A percentile compares a stretch with the other conserved stretches of the same genome.
phyloP scores from a whole-genome alignment of 768 basidiomycete genomes.

The Calocera viscosa region DNA sequence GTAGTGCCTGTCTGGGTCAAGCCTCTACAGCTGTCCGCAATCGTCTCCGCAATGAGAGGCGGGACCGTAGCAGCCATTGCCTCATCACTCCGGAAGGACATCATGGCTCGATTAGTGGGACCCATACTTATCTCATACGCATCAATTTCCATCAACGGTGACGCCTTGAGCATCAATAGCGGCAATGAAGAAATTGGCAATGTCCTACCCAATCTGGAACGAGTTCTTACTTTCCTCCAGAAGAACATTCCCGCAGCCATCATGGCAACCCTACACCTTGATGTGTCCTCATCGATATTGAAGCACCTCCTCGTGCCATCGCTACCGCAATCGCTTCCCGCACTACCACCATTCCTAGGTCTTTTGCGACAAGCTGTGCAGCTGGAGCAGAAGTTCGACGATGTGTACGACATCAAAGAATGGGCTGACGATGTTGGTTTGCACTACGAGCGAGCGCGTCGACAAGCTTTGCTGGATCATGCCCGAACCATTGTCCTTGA shows the following conservation, averaged over 20 bases:
- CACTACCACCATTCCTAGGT: slow-evolving; percentile 49
- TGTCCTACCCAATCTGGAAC: slow-evolving; percentile 43
- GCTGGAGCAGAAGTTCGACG: slow-evolving; percentile 47
- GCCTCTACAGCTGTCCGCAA: slow-evolving; percentile 8
- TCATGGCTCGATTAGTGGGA: slow-evolving; percentile 21
- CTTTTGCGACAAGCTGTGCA: slow-evolving; percentile 44
- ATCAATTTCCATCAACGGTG: slow-evolving; percentile 13
- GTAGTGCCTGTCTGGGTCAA: slow-evolving; percentile 6
- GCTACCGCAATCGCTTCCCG: slow-evolving; percentile 52
- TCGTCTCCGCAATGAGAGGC: slow-evolving; percentile 8
- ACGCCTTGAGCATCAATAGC: slow-evolving; percentile 23
- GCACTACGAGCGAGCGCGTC: slow-evolving; percentile 69
- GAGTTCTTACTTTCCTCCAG: slow-evolving; percentile 50
- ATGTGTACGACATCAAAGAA: slow-evolving; percentile 43
- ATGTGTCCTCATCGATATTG: slow-evolving; percentile 48
- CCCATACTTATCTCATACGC: slow-evolving; percentile 14
- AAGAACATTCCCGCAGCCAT: slow-evolving; percentile 38
- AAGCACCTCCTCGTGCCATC: slow-evolving; percentile 52
- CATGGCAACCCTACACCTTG: slow-evolving; percentile 46
- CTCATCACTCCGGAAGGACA: slow-evolving; percentile 15
- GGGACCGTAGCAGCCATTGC: slow-evolving; percentile 15
- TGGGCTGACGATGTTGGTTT: slow-evolving; percentile 58
- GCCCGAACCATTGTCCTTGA: slow-evolving; percentile 42
- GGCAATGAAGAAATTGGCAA: slow-evolving; percentile 39
- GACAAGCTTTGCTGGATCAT: slow-evolving; percentile 51